phyloP scores from a whole-genome alignment of 1,284 basidiomycete genomes.

The Schizopora paradoxa region DNA sequence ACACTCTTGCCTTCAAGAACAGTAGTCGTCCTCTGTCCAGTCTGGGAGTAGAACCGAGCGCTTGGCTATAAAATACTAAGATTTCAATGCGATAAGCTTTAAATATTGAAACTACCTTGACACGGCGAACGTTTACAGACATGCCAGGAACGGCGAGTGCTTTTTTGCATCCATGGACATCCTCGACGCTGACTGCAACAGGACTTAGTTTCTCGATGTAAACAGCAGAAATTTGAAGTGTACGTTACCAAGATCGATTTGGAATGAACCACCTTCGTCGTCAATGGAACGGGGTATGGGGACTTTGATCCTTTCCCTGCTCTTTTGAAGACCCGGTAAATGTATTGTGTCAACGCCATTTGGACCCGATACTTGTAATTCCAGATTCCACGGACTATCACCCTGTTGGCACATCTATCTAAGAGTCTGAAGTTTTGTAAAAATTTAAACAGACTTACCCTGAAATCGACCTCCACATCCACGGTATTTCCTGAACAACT shows the following conservation, averaged over 20 bases:
- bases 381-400: slow-evolving; percentile 83
- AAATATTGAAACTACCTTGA: slow-evolving; percentile 49
- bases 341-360: slow-evolving; percentile 53
- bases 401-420: slow-evolving; percentile 47
- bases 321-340: slow-evolving; percentile 51
- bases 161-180: slow-evolving; percentile 84
- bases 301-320: slow-evolving; percentile 54
- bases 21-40: slow-evolving; percentile 49
- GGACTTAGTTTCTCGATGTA: not conserved
- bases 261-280: slow-evolving; percentile 71
- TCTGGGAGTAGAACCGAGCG: slow-evolving; percentile 74
- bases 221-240: slow-evolving; percentile 35
- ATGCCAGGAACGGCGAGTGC: slow-evolving; percentile 73
- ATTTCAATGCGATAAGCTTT: slow-evolving; percentile 3
- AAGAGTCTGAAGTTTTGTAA: slow-evolving; percentile 4
- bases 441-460: slow-evolving; percentile 38
- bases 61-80: slow-evolving; percentile 62
- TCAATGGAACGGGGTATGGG: slow-evolving; percentile 66
- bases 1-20: slow-evolving; percentile 77
- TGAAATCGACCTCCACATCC: slow-evolving; percentile 72
- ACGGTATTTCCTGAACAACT: slow-evolving; percentile 74
- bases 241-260: slow-evolving; percentile 76
- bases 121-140: slow-evolving; percentile 83
- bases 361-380: slow-evolving; percentile 71
- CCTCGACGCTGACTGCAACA: slow-evolving; percentile 87